Evolutionary conservation across 2,329 filamentous ascomycete species (phyloP).

Genomic region (Talaromyces islandicus): DNA sequence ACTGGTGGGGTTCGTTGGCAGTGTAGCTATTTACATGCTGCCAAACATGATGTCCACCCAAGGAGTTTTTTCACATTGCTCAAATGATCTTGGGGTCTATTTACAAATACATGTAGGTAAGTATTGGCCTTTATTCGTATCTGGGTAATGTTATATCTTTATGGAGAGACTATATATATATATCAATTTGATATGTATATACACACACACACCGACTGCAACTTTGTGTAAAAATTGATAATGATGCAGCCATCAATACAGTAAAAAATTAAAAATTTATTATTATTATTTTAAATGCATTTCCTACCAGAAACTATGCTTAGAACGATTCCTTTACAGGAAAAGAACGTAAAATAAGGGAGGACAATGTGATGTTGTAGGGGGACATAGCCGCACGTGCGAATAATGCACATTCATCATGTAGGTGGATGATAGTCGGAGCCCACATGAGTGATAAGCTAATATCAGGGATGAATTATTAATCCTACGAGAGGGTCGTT

Average conservation of each 20-base stretch:
- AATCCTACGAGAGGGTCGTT: not conserved
- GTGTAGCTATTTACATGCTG: not conserved
- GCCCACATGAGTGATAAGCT: not conserved
- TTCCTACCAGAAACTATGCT: not conserved
- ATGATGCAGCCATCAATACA: too few relatives aligned
- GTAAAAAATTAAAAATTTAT: too few relatives aligned
- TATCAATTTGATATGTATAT: too few relatives aligned
- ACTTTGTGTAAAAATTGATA: not conserved
- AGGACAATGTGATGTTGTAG: not conserved
- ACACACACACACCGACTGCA: too few relatives aligned
- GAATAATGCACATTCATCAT: not conserved
- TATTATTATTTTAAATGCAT: too few relatives aligned
- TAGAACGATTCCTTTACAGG: not conserved
- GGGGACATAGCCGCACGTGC: not conserved
- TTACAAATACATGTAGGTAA: too few relatives aligned
- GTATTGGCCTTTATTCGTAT: not conserved
- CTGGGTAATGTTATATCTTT: too few relatives aligned
- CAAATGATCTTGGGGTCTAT: too few relatives aligned
- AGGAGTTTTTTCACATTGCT: not conserved
- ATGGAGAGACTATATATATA: not conserved
- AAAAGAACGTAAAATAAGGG: not conserved
- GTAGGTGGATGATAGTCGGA: not conserved
- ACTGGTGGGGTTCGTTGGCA: too few relatives aligned
- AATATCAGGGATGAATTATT: not conserved
- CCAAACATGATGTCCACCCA: not conserved